Evolutionary conservation across 352 stramenopile species (phyloP).

Genomic region (Blastocystis hominis): DNA sequence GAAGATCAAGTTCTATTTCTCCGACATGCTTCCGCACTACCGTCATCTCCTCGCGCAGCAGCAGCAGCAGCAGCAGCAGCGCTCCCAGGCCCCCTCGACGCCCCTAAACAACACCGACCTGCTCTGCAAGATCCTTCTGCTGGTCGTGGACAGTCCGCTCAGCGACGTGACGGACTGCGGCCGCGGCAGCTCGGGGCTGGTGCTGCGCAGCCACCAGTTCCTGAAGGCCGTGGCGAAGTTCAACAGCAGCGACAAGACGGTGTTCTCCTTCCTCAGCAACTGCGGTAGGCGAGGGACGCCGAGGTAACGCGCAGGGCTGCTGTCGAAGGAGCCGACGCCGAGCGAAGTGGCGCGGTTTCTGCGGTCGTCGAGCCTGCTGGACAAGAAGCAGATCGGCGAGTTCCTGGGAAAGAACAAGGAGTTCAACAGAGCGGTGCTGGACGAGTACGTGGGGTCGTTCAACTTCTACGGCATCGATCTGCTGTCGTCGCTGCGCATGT

Average conservation of each 20-base stretch:
- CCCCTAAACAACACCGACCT: neutral
- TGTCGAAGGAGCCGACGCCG: neutral
- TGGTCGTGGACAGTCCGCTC: neutral
- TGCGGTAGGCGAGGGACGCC: neutral
- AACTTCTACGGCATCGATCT: conserved; percentile 78
- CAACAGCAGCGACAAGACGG: conserved; percentile 11
- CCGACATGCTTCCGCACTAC: neutral
- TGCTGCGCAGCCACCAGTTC: conserved; percentile 3
- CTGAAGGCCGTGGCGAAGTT: conserved; percentile 4
- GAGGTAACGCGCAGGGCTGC: neutral
- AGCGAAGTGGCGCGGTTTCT: conserved; percentile 68
- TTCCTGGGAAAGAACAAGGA: conserved; percentile 85
- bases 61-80: neutral
- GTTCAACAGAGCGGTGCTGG: conserved; percentile 74
- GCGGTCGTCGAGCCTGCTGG: conserved; percentile 76
- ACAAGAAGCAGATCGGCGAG: conserved; percentile 84
- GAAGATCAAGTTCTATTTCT: conserved; percentile 26
- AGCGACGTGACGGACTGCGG: neutral
- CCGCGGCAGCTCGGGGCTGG: neutral
- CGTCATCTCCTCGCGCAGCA: neutral
- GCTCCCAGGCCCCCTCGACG: neutral
- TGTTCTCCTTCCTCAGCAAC: conserved; percentile 1
- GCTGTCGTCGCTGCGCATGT: conserved; percentile 77
- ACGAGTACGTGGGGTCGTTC: conserved; percentile 73
- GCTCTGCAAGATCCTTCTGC: neutral